phyloP scores from a whole-genome alignment of 116 monocot genomes.

The Thalassia testudinum region DNA sequence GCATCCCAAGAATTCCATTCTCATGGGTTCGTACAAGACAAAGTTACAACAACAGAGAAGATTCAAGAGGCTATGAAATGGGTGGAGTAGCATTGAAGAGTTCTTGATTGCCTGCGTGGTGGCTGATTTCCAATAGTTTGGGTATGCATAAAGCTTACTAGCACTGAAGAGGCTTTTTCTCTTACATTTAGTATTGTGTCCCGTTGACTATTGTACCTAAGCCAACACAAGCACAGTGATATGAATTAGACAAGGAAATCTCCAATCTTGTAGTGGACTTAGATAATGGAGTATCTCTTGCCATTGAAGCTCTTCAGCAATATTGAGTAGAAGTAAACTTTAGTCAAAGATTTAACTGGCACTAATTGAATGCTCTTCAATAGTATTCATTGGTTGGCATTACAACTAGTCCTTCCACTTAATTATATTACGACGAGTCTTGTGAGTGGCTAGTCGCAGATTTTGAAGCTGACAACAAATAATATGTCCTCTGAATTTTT shows the following conservation, averaged over 20 bases:
- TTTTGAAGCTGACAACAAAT: conserved; percentile 55
- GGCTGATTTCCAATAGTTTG: conserved; percentile 39
- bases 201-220: conserved; percentile 90
- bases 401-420: conserved; percentile 68
- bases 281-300: conserved; percentile 41
- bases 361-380: too few species aligned
- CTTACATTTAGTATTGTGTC: conserved; percentile 68
- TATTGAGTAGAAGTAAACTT: too few species aligned
- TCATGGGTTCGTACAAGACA: conserved; percentile 64
- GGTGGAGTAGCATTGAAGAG: conserved; percentile 67
- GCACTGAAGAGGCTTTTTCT: conserved; percentile 55
- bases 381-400: conserved; percentile 36
- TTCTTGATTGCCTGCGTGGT: conserved; percentile 59
- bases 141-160: conserved; percentile 24
- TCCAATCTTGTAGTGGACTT: conserved; percentile 48
- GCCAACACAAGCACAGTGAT: conserved; percentile 69
- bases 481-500: conserved; percentile 63
- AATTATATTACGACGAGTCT: conserved; percentile 76
- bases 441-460: conserved; percentile 61
- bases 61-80: conserved; percentile 53
- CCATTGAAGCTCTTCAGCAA: conserved; percentile 49
- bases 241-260: conserved; percentile 81
- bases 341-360: too few species aligned
- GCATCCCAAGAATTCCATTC: conserved; percentile 60
- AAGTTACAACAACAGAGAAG: conserved; percentile 51